These are phyloP conservation scores for Straminergon stramineum DNA, from an alignment of 225 moss, liverwort and hornwort genomes.

Conservation along the genomic window DNA sequence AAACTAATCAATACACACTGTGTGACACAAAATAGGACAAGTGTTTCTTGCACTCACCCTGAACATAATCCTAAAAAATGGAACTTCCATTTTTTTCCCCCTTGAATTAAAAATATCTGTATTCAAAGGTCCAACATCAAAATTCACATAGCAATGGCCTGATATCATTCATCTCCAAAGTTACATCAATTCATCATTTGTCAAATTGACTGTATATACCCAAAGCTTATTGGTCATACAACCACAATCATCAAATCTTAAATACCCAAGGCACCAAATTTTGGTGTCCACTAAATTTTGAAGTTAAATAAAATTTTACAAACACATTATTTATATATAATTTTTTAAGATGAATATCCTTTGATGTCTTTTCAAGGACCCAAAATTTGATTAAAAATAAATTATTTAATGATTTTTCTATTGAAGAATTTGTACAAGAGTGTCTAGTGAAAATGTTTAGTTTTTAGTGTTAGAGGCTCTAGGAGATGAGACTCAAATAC, in stretches of 20 bases:
- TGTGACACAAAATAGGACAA: too few relatives aligned
- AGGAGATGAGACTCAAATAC: neutral
- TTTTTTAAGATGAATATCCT: fast-evolving
- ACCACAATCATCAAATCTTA: neutral
- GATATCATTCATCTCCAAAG: neutral
- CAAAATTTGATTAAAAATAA: neutral
- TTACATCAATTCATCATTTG: neutral
- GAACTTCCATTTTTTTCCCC: neutral
- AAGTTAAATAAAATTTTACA: neutral
- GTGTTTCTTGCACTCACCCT: too few relatives aligned
- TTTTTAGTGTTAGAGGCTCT: neutral
- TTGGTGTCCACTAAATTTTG: neutral
- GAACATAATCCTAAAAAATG: neutral
- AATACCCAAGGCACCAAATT: neutral
- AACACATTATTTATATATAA: too few relatives aligned
- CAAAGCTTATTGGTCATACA: neutral
- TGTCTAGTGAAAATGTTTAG: neutral
- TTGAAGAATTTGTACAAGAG: neutral
- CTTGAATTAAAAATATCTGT: neutral
- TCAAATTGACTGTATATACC: neutral
- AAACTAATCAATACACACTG: too few relatives aligned
- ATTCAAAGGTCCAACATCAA: neutral
- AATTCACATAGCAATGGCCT: neutral
- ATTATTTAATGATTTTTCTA: neutral
- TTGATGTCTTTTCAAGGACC: neutral